Conservation (phyloP, 192 early-diverging fungal genomes). For the Coemansia sp. region DNA sequence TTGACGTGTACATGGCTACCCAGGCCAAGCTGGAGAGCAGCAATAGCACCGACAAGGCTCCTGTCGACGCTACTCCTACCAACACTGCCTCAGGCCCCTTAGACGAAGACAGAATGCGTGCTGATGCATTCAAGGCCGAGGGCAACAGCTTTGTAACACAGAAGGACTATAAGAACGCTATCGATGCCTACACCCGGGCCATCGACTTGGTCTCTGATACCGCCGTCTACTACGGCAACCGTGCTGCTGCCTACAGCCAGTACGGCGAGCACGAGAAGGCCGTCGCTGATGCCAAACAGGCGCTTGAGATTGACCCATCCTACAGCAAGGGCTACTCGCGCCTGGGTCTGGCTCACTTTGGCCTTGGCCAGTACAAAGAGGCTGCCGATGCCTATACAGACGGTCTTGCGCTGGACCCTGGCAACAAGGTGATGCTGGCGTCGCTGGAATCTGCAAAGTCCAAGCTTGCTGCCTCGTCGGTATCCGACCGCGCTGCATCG, state of each 20-base stretch:
- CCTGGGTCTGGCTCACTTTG: conserved; percentile 92
- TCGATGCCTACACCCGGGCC: conserved; percentile 87
- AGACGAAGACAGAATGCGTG: conserved; percentile 72
- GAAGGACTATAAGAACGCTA: conserved; percentile 82
- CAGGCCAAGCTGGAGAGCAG: conserved; percentile 63
- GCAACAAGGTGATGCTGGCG: conserved; percentile 77
- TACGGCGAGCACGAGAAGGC: conserved; percentile 82
- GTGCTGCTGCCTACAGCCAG: conserved; percentile 96
- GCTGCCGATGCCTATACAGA: conserved; percentile 89
- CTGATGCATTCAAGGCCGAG: conserved; percentile 83
- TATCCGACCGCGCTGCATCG: conserved; percentile 15
- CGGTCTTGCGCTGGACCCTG: conserved; percentile 80
- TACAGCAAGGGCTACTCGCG: conserved; percentile 95
- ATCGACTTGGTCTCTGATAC: conserved; percentile 79
- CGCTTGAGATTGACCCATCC: conserved; percentile 79
- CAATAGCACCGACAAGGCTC: not conserved
- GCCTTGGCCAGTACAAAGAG: conserved; percentile 76
- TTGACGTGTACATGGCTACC: conserved; percentile 87
- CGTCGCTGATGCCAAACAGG: conserved; percentile 81
- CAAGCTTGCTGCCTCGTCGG: conserved; percentile 46
- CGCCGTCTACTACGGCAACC: conserved; percentile 96
- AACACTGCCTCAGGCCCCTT: conserved; percentile 16
- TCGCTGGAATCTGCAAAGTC: conserved; percentile 69
- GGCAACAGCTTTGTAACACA: conserved; percentile 84
- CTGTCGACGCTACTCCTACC: not conserved